Evolutionary conservation across 345 rosid species (phyloP).

Genomic region (Durio zibethinus): DNA sequence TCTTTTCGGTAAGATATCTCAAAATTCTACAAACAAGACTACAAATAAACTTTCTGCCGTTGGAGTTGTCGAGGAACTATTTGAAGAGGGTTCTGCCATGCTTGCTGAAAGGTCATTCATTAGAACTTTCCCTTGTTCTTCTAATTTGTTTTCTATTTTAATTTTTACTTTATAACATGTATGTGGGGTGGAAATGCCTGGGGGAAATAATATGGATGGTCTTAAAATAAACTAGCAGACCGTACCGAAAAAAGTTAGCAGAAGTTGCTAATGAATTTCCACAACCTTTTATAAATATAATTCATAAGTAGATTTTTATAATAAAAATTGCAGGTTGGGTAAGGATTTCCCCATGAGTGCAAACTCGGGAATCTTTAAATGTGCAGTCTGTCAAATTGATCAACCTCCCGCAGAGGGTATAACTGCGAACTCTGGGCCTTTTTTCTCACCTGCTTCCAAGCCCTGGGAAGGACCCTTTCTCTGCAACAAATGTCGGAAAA

Average conservation of each 20-base stretch:
- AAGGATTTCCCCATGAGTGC: slow-evolving; percentile 52
- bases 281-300: neutral
- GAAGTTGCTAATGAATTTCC: neutral
- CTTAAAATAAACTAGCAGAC: neutral
- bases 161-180: neutral
- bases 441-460: slow-evolving; percentile 72
- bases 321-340: slow-evolving; percentile 67
- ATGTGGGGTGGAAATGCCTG: neutral
- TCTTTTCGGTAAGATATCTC: slow-evolving; percentile 58
- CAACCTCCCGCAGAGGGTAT: slow-evolving; percentile 62
- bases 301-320: neutral
- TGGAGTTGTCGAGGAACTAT: slow-evolving; percentile 94
- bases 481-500: slow-evolving; percentile 70
- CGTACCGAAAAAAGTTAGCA: neutral
- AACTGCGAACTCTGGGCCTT: slow-evolving; percentile 52
- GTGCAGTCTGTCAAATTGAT: slow-evolving; percentile 95
- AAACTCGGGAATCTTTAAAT: slow-evolving; percentile 62
- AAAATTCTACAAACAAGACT: slow-evolving; percentile 41
- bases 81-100: slow-evolving; percentile 99
- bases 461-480: slow-evolving; percentile 96
- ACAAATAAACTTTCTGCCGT: slow-evolving; percentile 86
- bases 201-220: neutral
- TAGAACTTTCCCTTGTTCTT: neutral
- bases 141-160: neutral
- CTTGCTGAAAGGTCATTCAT: slow-evolving; percentile 78